Conservation (phyloP, 1,284 basidiomycete genomes). For the Sanguinoderma infundibulare region DNA sequence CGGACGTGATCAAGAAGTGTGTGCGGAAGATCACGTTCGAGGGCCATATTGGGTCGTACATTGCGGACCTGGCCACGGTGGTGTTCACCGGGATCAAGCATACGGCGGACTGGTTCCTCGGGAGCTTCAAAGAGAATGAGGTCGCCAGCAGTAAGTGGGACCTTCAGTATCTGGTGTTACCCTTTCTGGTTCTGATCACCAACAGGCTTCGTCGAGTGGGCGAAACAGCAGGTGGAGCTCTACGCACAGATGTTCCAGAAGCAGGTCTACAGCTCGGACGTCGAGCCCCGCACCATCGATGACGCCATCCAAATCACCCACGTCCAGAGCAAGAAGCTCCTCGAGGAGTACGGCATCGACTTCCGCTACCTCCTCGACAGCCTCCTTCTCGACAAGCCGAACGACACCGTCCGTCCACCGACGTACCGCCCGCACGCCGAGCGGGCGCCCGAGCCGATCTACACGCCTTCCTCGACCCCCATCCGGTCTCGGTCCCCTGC, state of each 20-base stretch:
- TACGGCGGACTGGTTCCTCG: conserved; percentile 97
- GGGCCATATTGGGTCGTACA: conserved; percentile 84
- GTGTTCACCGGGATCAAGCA: conserved; percentile 92
- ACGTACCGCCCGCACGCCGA: conserved; percentile 38
- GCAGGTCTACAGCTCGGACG: conserved; percentile 88
- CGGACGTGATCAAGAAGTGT: conserved; percentile 75
- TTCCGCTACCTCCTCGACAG: conserved; percentile 86
- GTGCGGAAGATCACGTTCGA: conserved; percentile 90
- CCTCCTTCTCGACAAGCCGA: conserved; percentile 62
- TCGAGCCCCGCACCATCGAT: conserved; percentile 68
- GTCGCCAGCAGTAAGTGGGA: conserved; percentile 89
- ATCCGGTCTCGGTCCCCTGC: conserved; percentile 36
- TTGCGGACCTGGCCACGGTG: conserved; percentile 83
- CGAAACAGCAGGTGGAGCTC: conserved; percentile 82
- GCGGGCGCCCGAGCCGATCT: conserved; percentile 33
- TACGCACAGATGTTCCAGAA: conserved; percentile 89
- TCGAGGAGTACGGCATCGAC: conserved; percentile 92
- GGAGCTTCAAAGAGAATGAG: conserved; percentile 93
- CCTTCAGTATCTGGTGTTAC: not conserved
- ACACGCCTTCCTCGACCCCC: conserved; percentile 36
- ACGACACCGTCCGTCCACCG: conserved; percentile 36
- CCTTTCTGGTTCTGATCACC: not conserved
- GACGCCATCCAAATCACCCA: conserved; percentile 80
- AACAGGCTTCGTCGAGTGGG: conserved; percentile 93
- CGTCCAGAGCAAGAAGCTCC: conserved; percentile 81